Base-by-base conservation (phyloP, 2,329 filamentous ascomycete genomes). In the Colletotrichum sp. region DNA sequence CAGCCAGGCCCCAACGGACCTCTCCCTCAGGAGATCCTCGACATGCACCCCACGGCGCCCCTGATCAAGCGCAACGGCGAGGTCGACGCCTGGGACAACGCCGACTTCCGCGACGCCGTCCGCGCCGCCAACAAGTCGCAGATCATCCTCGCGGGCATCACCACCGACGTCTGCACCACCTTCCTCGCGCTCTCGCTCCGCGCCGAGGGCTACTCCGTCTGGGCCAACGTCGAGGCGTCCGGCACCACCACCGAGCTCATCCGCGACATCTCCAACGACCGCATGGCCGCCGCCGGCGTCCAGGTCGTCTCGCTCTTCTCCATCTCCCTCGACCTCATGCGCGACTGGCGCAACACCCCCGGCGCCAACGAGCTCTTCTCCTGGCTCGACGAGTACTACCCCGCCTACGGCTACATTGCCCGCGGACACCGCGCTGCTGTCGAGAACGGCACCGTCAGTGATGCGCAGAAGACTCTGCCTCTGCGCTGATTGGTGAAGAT, bases 21-120 rank as follows among this genome's bases (percentile, higher is more conserved):
- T 2, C 85, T 95, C 2, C 92, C 93, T 12, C 91, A 93, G 79
- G 94, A 95, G 80, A 93, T 96, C 77, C 82, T 90, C 7, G 88
- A 92, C 15, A 89, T 93, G 90, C 92, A 94, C 80, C 94, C 94
- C 30, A 84, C 90, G 61, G 91, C 92, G 0, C 90, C 94, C 1
- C 85, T 95, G 13, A 90, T 96, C 80, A 87, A 89, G 79, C 91
- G 94, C 43, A 88, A 93, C 76, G 94, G 94, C 52, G 92, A 96
- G 81, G 93, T 96, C 80, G 90, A 95, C 80, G 94, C 94, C 4
- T 95, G 93, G 94, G 94, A 96, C 81, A 95, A 94, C 79, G 78
- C 88, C 4, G 90, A 94, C 0, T 95, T 96, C 86, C 89, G 89
- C 43, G 87, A 86, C 3, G 93, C 94, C 3, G 88, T 96, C 76